A percentile compares a stretch with the other conserved stretches of the same genome.
Evolutionary conservation across 2,329 filamentous ascomycete species (phyloP).

Genomic region (Trichophyton schoenleinii): DNA sequence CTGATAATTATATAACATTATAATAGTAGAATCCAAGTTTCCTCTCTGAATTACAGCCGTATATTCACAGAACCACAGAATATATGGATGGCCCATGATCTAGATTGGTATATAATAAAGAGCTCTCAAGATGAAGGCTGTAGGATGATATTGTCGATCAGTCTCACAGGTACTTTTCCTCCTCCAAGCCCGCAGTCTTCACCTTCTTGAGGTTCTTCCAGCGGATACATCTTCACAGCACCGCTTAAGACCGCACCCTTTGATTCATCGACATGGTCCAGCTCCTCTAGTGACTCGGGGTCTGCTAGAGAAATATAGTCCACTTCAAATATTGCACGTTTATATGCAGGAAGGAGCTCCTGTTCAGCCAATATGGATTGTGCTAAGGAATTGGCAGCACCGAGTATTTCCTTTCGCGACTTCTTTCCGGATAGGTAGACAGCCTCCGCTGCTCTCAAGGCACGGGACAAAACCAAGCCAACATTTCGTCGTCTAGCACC

Average conservation of each 20-base stretch:
- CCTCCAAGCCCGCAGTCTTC: constrained; percentile 62
- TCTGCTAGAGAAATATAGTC: constrained; percentile 91
- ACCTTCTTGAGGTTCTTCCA: constrained; percentile 55
- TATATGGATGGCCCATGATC: neutral
- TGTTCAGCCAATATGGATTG: constrained; percentile 48
- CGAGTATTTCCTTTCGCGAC: constrained; percentile 55
- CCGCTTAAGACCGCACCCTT: constrained; percentile 77
- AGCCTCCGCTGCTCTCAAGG: constrained; percentile 57
- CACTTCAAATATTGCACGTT: constrained; percentile 63
- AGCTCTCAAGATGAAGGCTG: constrained; percentile 21
- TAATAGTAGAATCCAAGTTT: neutral
- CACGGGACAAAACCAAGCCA: constrained; percentile 58
- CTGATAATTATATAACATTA: neutral
- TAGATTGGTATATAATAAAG: neutral
- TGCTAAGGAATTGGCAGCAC: constrained; percentile 52
- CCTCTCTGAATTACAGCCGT: neutral
- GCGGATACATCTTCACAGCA: constrained; percentile 75
- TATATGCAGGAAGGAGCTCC: constrained; percentile 42
- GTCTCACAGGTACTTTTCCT: constrained; percentile 61
- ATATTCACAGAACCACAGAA: neutral
- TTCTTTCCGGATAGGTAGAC: constrained; percentile 46
- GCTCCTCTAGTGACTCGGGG: constrained; percentile 67
- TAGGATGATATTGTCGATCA: constrained; percentile 89
- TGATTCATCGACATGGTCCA: constrained; percentile 54
- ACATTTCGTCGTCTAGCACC: constrained; percentile 59